A percentile compares a stretch with the other conserved stretches of the same genome.
phyloP scores from a whole-genome alignment of 163 green algal genomes.

The Volvox carteri region DNA sequence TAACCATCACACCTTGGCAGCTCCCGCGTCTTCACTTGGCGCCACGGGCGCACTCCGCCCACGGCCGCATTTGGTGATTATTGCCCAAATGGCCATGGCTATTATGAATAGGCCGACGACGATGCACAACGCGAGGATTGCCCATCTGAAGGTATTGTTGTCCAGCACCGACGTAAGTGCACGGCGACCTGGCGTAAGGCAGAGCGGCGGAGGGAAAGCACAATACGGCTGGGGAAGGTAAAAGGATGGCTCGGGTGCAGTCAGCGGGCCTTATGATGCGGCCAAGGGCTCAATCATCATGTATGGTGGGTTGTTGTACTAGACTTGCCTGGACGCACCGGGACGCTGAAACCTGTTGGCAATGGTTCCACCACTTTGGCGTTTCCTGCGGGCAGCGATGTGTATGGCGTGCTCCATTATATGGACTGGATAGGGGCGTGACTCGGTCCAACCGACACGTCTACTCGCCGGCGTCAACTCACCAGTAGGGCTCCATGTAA shows the following conservation, averaged over 20 bases:
- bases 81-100: slow-evolving; percentile 34
- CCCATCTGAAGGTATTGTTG: slow-evolving; percentile 23
- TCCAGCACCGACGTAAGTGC: slow-evolving; percentile 7
- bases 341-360: neutral
- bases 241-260: neutral
- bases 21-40: neutral
- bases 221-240: neutral
- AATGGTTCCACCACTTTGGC: neutral
- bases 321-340: neutral
- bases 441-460: neutral
- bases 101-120: slow-evolving; percentile 16
- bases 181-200: slow-evolving; percentile 25
- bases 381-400: too few relatives aligned
- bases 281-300: too few relatives aligned
- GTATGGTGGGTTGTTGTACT: too few relatives aligned
- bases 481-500: neutral
- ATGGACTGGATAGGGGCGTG: neutral
- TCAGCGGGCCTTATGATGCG: too few relatives aligned
- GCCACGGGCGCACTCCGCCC: neutral
- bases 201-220: neutral
- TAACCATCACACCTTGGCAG: slow-evolving; percentile 5
- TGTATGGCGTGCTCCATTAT: too few relatives aligned
- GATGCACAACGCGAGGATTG: neutral
- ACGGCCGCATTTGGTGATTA: slow-evolving; percentile 31
- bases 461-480: neutral